phyloP scores from a whole-genome alignment of 441 rosid species.

The Populus tomentosa region DNA sequence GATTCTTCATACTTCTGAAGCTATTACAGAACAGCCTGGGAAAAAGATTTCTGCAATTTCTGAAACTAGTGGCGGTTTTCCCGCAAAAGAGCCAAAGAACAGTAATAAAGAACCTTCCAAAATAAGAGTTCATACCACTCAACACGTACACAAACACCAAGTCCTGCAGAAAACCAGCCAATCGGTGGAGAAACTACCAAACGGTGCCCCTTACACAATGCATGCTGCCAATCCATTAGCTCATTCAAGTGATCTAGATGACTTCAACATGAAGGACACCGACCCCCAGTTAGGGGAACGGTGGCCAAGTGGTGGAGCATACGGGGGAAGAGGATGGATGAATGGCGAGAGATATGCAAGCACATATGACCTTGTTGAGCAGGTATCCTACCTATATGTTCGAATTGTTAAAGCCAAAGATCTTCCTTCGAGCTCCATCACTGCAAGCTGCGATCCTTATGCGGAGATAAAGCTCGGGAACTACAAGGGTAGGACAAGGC shows the following conservation, averaged over 20 bases:
- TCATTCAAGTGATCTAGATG: slow-evolving; percentile 32
- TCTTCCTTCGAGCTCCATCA: slow-evolving; percentile 65
- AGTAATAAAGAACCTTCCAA: background rate
- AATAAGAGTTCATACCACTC: no score
- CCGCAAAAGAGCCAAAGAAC: slow-evolving; percentile 1
- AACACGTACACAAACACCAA: slow-evolving; percentile 27
- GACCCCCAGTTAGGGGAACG: slow-evolving; percentile 57
- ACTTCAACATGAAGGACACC: slow-evolving; percentile 60
- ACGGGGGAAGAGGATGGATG: slow-evolving; percentile 56
- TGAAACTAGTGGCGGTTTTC: background rate
- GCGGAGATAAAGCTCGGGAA: slow-evolving; percentile 85
- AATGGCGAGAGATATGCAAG: slow-evolving; percentile 49
- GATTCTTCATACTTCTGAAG: slow-evolving; percentile 10
- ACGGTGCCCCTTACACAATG: slow-evolving; percentile 38
- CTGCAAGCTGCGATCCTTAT: slow-evolving; percentile 80
- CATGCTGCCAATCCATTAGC: slow-evolving; percentile 33
- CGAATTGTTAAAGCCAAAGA: slow-evolving; percentile 86
- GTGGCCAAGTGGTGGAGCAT: slow-evolving; percentile 48
- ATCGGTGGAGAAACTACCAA: slow-evolving; percentile 15
- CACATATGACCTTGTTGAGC: slow-evolving; percentile 80
- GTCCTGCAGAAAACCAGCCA: slow-evolving; percentile 24
- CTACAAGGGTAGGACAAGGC: slow-evolving; percentile 77
- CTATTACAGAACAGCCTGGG: slow-evolving; percentile 16
- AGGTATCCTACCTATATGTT: slow-evolving; percentile 69
- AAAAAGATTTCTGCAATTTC: slow-evolving; percentile 13